A percentile compares a stretch with the other conserved stretches of the same genome.
These are phyloP conservation scores for Reticulascus tulasneorum DNA, from an alignment of 2,329 filamentous ascomycete genomes.

Conservation along the genomic window DNA sequence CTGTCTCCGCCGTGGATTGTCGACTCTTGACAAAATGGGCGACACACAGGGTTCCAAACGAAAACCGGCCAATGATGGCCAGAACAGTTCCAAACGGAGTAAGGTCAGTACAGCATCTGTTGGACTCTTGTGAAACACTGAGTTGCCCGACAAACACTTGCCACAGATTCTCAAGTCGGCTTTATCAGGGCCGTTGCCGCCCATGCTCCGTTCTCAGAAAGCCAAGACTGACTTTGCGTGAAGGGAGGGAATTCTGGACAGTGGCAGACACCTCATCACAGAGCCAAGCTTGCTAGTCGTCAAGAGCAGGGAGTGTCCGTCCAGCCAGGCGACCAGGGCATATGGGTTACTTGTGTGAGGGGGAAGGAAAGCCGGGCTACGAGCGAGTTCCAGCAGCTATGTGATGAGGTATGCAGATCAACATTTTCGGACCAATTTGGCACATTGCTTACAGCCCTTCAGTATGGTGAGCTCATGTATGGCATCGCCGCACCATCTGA, in stretches of 20 bases:
- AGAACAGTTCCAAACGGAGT: constrained; percentile 32
- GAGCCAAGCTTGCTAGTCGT: constrained; percentile 41
- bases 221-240: background rate
- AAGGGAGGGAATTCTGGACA: constrained; percentile 51
- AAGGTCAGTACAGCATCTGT: constrained; percentile 35
- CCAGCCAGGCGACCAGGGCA: constrained; percentile 66
- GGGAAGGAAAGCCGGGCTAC: constrained; percentile 68
- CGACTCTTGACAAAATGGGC: no score
- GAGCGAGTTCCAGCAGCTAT: constrained; percentile 61
- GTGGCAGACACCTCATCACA: constrained; percentile 60
- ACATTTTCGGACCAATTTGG: background rate
- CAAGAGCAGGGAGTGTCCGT: constrained; percentile 43
- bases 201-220: no score
- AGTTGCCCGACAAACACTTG: no score
- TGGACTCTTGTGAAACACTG: no score
- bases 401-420: constrained; percentile 55
- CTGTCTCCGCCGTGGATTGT: no score
- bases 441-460: background rate
- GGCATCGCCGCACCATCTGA: constrained; percentile 38
- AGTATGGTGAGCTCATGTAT: constrained; percentile 66
- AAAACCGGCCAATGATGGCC: constrained; percentile 26
- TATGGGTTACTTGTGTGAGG: constrained; percentile 75
- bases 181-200: no score
- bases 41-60: constrained; percentile 29
- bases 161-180: background rate